Conservation (phyloP, 495 filamentous ascomycete genomes). For the Pyronema omphalodes region DNA sequence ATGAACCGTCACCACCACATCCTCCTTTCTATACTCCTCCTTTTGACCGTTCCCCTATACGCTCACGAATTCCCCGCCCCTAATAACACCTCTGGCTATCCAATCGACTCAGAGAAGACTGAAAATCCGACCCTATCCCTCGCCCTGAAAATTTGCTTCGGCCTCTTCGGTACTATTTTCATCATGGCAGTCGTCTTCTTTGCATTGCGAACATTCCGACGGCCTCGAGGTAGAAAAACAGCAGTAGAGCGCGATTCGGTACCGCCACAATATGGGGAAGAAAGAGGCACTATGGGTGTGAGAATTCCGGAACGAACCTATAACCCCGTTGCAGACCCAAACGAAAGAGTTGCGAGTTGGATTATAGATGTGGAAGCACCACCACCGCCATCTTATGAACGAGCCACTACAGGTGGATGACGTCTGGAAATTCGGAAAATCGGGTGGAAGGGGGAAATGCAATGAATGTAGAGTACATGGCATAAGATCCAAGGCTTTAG, state of each 20-base stretch:
- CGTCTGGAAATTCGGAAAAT: too few species aligned
- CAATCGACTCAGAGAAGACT: neutral
- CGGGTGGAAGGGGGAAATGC: too few species aligned
- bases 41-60: neutral
- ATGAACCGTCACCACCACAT: neutral
- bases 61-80: neutral
- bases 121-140: neutral
- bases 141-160: constrained; percentile 1
- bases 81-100: neutral
- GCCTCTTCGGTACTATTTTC: neutral
- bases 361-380: neutral
- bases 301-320: neutral
- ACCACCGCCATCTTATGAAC: neutral
- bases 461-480: too few species aligned
- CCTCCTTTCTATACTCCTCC: neutral
- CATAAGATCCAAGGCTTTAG: too few species aligned
- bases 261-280: too few species aligned
- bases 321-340: neutral
- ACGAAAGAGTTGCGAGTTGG: neutral
- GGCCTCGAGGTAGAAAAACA: neutral
- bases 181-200: neutral
- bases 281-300: neutral
- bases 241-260: neutral
- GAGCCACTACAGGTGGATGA: neutral
- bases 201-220: neutral